Evolutionary conservation across 345 rosid genomes (phyloP).

Genomic region (Gossypioides kirkii): DNA sequence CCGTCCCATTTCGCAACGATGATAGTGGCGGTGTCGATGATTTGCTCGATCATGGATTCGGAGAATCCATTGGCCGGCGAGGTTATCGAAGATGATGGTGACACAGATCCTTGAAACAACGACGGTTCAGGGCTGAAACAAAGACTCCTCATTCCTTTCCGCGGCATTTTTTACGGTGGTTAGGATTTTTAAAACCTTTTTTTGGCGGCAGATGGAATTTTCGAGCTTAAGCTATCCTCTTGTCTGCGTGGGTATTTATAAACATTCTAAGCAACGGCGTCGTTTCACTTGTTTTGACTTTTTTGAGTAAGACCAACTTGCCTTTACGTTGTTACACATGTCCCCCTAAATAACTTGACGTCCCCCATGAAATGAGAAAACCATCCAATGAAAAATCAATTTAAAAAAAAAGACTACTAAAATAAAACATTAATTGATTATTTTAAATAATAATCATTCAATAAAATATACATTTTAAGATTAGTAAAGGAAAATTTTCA

Average conservation of each 20-base stretch:
- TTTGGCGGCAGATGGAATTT: not conserved
- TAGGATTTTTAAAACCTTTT: not conserved
- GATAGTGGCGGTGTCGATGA: conserved; percentile 24
- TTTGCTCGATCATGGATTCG: conserved; percentile 1
- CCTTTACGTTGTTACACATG: conserved; percentile 3
- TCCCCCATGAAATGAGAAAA: not conserved
- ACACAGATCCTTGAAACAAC: not conserved
- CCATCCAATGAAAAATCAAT: not conserved
- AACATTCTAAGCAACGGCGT: not conserved
- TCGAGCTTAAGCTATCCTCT: not conserved
- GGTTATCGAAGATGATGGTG: not conserved
- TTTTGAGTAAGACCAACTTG: too few relatives aligned
- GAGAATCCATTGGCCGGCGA: not conserved
- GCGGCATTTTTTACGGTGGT: not conserved
- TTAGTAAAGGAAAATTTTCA: too few relatives aligned
- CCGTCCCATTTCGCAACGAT: conserved; percentile 39
- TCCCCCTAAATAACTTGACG: not conserved
- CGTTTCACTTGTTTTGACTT: not conserved
- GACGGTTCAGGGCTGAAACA: not conserved
- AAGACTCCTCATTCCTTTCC: not conserved
- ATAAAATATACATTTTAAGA: not conserved
- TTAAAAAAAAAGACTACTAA: not conserved
- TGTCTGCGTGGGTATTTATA: not conserved
- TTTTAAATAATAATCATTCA: not conserved
- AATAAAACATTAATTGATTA: too few relatives aligned